Evolutionary conservation across 106 monocot genomes (phyloP).

Genomic region (Dendrobium officinale): DNA sequence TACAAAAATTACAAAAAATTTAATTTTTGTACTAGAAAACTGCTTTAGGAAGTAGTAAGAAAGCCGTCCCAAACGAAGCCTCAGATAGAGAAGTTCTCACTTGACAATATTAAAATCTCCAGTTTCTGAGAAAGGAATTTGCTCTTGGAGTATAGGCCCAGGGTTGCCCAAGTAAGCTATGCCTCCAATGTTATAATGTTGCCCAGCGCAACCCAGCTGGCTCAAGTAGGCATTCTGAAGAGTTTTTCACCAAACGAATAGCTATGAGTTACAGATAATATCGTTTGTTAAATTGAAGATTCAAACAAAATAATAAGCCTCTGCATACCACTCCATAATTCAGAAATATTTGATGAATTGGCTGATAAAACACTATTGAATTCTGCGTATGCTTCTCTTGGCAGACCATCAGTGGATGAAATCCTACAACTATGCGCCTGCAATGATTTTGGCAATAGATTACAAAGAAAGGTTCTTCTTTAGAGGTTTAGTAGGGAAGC

Average conservation of each 20-base stretch:
- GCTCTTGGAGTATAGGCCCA: constrained; percentile 11
- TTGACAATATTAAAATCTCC: constrained; percentile 6
- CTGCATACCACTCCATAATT: constrained; percentile 1
- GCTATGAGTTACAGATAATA: background rate
- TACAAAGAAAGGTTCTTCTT: background rate
- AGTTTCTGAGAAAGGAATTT: constrained; percentile 4
- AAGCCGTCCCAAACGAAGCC: too few species aligned
- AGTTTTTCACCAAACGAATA: background rate
- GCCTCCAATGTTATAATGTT: constrained; percentile 13
- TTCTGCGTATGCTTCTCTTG: background rate
- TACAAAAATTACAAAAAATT: too few species aligned
- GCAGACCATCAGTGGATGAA: constrained; percentile 6
- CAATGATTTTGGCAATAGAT: background rate
- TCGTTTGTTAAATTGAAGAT: background rate
- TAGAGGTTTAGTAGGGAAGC: background rate
- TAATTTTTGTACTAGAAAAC: too few species aligned
- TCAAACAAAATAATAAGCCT: background rate
- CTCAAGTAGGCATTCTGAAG: constrained; percentile 60
- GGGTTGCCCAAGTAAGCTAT: constrained; percentile 40
- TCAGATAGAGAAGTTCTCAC: constrained; percentile 12
- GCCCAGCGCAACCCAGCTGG: constrained; percentile 26
- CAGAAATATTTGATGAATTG: constrained; percentile 7
- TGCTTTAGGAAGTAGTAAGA: too few species aligned
- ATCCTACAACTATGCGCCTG: constrained; percentile 10
- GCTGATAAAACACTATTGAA: background rate